Evolutionary conservation across 352 stramenopile genomes (phyloP).

Genomic region (Globisporangium nagaii): DNA sequence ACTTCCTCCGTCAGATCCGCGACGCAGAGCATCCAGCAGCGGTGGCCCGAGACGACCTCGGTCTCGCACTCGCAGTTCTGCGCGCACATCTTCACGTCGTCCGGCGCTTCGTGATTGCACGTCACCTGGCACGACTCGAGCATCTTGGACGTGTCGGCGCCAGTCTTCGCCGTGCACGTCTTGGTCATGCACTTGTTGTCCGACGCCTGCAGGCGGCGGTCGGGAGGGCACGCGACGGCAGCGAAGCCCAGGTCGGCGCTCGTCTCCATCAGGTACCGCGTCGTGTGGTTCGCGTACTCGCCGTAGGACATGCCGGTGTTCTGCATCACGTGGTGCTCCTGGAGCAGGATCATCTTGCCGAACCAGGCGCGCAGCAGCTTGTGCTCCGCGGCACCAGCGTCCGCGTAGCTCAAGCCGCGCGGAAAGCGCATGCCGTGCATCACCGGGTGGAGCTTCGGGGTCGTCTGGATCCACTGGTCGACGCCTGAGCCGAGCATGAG

Average conservation of each 20-base stretch:
- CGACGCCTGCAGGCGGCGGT: conserved; percentile 38
- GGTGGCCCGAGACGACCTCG: conserved; percentile 21
- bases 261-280: conserved; percentile 40
- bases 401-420: conserved; percentile 29
- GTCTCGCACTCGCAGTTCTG: conserved; percentile 38
- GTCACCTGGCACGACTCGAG: conserved; percentile 45
- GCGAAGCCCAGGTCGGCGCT: conserved; percentile 29
- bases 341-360: conserved; percentile 59
- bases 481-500: conserved; percentile 77
- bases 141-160: conserved; percentile 19
- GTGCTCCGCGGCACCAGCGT: conserved; percentile 14
- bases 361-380: conserved; percentile 59
- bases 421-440: conserved; percentile 75
- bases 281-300: conserved; percentile 49
- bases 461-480: conserved; percentile 64
- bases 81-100: conserved; percentile 26
- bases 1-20: conserved; percentile 35
- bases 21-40: conserved; percentile 60
- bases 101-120: conserved; percentile 42
- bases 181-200: conserved; percentile 46
- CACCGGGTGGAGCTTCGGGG: conserved; percentile 46
- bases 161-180: conserved; percentile 30
- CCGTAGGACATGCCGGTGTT: conserved; percentile 53
- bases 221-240: conserved; percentile 36
- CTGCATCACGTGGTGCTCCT: conserved; percentile 34